Evolutionary conservation across 2,329 filamentous ascomycete species (phyloP).

Genomic region (Colletotrichum tropicicola): DNA sequence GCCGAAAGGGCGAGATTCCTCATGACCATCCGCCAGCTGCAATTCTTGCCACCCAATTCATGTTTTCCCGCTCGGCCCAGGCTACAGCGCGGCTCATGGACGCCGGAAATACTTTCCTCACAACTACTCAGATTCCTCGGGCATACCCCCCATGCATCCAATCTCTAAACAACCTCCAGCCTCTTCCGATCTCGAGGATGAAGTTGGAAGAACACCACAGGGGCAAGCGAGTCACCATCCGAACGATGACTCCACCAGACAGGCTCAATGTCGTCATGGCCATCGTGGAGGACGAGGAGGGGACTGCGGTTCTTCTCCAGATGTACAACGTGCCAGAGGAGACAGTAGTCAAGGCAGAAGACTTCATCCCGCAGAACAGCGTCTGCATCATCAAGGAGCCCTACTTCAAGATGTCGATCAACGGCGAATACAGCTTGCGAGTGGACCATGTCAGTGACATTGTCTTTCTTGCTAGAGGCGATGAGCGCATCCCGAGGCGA

Average conservation of each 20-base stretch:
- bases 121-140: slow-evolving; percentile 3
- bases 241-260: slow-evolving; percentile 31
- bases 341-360: slow-evolving; percentile 38
- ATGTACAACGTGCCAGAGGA: slow-evolving; percentile 53
- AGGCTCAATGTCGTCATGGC: slow-evolving; percentile 33
- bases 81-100: neutral
- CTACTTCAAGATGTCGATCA: slow-evolving; percentile 52
- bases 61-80: neutral
- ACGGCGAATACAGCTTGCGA: slow-evolving; percentile 52
- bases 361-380: slow-evolving; percentile 43
- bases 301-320: slow-evolving; percentile 44
- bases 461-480: slow-evolving; percentile 42
- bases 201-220: slow-evolving; percentile 40
- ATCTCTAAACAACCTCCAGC: slow-evolving; percentile 30
- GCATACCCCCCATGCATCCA: slow-evolving; percentile 37
- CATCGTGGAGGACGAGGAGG: slow-evolving; percentile 50
- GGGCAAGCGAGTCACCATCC: slow-evolving; percentile 31
- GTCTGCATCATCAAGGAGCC: slow-evolving; percentile 62
- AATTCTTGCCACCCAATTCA: neutral
- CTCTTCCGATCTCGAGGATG: slow-evolving; percentile 39
- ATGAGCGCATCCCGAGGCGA: slow-evolving; percentile 48
- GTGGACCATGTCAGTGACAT: slow-evolving; percentile 64
- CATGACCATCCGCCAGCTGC: neutral
- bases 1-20: neutral
- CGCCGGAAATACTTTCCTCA: neutral